Evolutionary conservation across 805 yeast genomes (phyloP), one percentile per base, ranked within the genome.

Genomic region (Nakazawaea sp.): DNA sequence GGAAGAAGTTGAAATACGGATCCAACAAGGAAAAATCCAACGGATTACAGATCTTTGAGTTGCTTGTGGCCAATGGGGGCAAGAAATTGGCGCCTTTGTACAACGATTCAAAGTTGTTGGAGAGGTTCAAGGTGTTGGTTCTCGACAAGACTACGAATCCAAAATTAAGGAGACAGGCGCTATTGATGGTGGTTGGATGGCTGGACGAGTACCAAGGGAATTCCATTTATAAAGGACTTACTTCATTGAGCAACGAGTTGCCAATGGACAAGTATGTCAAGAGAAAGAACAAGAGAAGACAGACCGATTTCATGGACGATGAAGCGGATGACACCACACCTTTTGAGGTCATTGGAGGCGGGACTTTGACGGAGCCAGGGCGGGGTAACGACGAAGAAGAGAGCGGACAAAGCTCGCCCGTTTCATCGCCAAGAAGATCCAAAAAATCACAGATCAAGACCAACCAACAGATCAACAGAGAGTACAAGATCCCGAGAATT

Each of bases 1-100:
- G 98, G 35, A 92, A 92, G 66, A 78, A 79, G 50, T 62, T 92
- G 52, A 92, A 94, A 60, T 83, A 90, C 52, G 97, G 97, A n/a
- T 51, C 67, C 2, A 53, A 59, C 4, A 58, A 62, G 15, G 81
- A 81, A 45, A 95, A 85, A 54, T 48, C 71, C 36, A 72, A 84
- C 32, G 83, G 95, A 0, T 56, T 88, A 43, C 50, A 54, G 34
- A 40, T 81, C 10, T 56, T 79, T 27, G 84, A 82, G 47, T 59
- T 74, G 15, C 54, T 81, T 17, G 76, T 82, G 2, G 70, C 75
- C 26, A 79, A 80, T 51, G 60, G 81, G 51, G 69, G 52, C 41
- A 52, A 42, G 49, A 55, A 39, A 50, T 64, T 55, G 66, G 64
- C 10, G 53, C 59, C 52, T 2, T 48, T 86, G 33, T 85, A 82